Percentiles rank a stretch among this genome's conserved stretches.
Conservation (phyloP, 495 filamentous ascomycete genomes). For the Patellaria atrata region DNA sequence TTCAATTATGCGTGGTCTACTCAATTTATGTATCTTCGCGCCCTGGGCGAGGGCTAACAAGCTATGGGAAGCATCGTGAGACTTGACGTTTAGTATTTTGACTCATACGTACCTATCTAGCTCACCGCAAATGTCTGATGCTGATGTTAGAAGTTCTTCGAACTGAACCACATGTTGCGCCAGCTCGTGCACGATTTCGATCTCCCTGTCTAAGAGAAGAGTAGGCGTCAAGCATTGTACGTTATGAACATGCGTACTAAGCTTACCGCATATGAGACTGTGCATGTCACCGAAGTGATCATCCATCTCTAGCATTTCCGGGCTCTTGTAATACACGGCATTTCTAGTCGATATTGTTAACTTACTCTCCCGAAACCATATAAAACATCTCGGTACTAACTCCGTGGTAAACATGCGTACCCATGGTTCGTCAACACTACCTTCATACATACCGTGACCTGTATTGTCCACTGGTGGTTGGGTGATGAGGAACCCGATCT, state of each 20-base stretch:
- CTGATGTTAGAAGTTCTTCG: slow-evolving; percentile 47
- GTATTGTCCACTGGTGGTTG: slow-evolving; percentile 49
- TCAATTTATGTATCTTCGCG: slow-evolving; percentile 60
- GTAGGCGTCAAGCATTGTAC: background rate
- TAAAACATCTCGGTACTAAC: background rate
- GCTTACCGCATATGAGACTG: slow-evolving; percentile 61
- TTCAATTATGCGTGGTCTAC: slow-evolving; percentile 51
- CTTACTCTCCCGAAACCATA: background rate
- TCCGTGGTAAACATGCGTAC: slow-evolving; percentile 63
- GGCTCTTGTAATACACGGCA: slow-evolving; percentile 76
- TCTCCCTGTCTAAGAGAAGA: slow-evolving; percentile 58
- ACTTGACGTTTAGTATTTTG: slow-evolving; percentile 5
- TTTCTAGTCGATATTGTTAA: slow-evolving; percentile 19
- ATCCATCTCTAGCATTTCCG: slow-evolving; percentile 72
- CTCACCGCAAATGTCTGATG: slow-evolving; percentile 70
- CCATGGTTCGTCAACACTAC: slow-evolving; percentile 49
- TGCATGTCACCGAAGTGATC: slow-evolving; percentile 73
- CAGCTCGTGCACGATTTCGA: slow-evolving; percentile 73
- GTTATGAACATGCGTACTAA: background rate
- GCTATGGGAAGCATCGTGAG: slow-evolving; percentile 36
- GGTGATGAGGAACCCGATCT: slow-evolving; percentile 78
- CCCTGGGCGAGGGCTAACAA: slow-evolving; percentile 68
- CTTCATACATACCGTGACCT: slow-evolving; percentile 51
- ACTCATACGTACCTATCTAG: slow-evolving; percentile 47
- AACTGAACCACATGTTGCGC: slow-evolving; percentile 56